Percentiles rank a stretch among this genome's conserved stretches.
These are phyloP conservation scores for Globisporangium nodosum DNA, from an alignment of 352 stramenopile genomes.

Conservation along the genomic window DNA sequence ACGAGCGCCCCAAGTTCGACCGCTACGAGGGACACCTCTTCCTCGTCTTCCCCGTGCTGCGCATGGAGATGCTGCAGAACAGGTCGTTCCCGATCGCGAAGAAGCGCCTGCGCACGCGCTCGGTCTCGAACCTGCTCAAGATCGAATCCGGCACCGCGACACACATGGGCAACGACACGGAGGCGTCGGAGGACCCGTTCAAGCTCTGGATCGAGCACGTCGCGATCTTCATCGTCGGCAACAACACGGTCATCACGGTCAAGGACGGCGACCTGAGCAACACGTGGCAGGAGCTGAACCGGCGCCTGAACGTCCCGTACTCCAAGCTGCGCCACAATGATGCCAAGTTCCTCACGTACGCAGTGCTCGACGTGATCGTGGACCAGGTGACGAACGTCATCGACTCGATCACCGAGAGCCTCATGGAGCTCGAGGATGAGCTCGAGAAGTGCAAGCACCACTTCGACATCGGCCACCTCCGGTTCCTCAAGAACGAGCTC, in stretches of 20 bases:
- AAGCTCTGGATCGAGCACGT: conserved; percentile 80
- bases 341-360: conserved; percentile 84
- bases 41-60: conserved; percentile 75
- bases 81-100: conserved; percentile 23
- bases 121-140: conserved; percentile 36
- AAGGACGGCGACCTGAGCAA: conserved; percentile 61
- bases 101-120: conserved; percentile 33
- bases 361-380: conserved; percentile 83
- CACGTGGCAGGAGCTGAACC: conserved; percentile 71
- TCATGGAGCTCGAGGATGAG: conserved; percentile 76
- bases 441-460: conserved; percentile 57
- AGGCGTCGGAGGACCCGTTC: conserved; percentile 52
- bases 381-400: conserved; percentile 78
- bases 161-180: conserved; percentile 12
- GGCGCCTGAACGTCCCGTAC: conserved; percentile 71
- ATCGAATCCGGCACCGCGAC: conserved; percentile 15
- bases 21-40: conserved; percentile 82
- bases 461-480: conserved; percentile 65
- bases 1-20: conserved; percentile 84
- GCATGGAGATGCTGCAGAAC: conserved; percentile 53
- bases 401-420: conserved; percentile 66
- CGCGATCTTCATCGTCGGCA: conserved; percentile 74
- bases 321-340: conserved; percentile 88
- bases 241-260: conserved; percentile 85
- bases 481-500: conserved; percentile 75